These are phyloP conservation scores for Ceratocystis eucalypticola DNA, from an alignment of 2,329 filamentous ascomycete species.

Conservation along the genomic window DNA sequence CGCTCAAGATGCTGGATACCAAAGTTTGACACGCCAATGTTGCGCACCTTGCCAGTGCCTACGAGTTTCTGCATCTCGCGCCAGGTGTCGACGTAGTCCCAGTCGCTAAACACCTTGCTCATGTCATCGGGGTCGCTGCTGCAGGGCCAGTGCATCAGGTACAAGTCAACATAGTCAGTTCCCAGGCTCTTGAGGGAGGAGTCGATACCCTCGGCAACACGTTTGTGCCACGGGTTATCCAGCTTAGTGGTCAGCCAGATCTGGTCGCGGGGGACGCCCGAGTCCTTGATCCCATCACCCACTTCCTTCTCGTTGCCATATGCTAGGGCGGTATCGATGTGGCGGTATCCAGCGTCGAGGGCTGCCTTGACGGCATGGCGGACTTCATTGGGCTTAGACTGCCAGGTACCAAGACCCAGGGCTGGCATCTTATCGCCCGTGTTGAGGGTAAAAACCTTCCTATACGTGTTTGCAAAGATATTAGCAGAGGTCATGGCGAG, in stretches of 20 bases:
- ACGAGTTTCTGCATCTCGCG: constrained; percentile 57
- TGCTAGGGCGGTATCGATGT: constrained; percentile 63
- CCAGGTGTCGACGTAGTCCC: constrained; percentile 74
- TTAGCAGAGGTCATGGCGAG: neutral
- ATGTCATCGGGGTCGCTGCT: constrained; percentile 47
- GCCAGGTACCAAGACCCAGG: constrained; percentile 68
- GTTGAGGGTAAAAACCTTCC: constrained; percentile 51
- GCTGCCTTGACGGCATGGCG: constrained; percentile 57
- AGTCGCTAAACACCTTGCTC: constrained; percentile 59
- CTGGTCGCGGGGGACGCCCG: constrained; percentile 49
- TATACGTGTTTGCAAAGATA: neutral
- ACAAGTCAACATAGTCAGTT: constrained; percentile 54
- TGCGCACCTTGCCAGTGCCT: constrained; percentile 56
- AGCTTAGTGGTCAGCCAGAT: constrained; percentile 72
- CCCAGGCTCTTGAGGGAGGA: constrained; percentile 47
- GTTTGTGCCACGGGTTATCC: constrained; percentile 65
- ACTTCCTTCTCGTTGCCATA: constrained; percentile 67
- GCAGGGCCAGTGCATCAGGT: constrained; percentile 60
- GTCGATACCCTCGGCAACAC: constrained; percentile 48
- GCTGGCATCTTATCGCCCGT: constrained; percentile 66
- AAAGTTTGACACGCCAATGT: constrained; percentile 82
- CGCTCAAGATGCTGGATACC: constrained; percentile 67
- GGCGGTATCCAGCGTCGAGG: constrained; percentile 54
- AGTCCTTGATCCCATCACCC: constrained; percentile 49
- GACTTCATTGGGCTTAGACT: constrained; percentile 56